Base-by-base conservation (phyloP, 768 basidiomycete genomes). In the Macrolepiota dolichaula region DNA sequence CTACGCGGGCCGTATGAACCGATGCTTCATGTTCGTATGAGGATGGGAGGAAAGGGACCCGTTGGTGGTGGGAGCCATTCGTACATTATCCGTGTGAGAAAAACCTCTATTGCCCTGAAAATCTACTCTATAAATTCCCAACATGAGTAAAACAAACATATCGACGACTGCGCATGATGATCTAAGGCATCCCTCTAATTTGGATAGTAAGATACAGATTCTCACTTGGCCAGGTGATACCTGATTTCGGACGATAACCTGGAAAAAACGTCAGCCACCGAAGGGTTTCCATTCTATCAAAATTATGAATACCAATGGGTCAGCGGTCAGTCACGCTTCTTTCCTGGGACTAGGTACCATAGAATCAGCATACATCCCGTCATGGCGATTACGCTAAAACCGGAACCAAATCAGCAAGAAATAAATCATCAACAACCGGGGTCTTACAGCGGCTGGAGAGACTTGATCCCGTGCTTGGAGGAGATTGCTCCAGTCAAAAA, bases 401-500 rank as follows among this genome's bases (percentile, higher is more conserved):
- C 11, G 15, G 15, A 61, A 27, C 35, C 35, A n/a, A 50, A 38
- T 29, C 32, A 24, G 37, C 25, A 4, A 10, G 59, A 40, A 46
- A 40, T 4, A 32, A 32, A 32, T 32, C 37, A 1, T 27, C 54
- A 27, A 40, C 15, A 32, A 42, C 12, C 1, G 24, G 27, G 32
- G 10, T 72, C 85, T 70, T 64, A 88, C 86, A 88, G 70, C 9
- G 87, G 87, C 64, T 87, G 85, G 58, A 88, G 68, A 61, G 77
- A 81, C 57, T 76, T 74, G 40, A 89, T 88, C 0, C 82, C 89
- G 49, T 84, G 81, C 62, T 78, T 84, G 29, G 78, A 78, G 9
- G 90, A 82, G 22, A 92, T 79, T 1, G 85, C 80, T 32, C 90
- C 89, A 0, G 87, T 87, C 63, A 91, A 79, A 66, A 92, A 91